Evolutionary conservation across 805 yeast species (phyloP), one percentile per base, ranked within the genome.

Genomic region (Candida taoyuanica): DNA sequence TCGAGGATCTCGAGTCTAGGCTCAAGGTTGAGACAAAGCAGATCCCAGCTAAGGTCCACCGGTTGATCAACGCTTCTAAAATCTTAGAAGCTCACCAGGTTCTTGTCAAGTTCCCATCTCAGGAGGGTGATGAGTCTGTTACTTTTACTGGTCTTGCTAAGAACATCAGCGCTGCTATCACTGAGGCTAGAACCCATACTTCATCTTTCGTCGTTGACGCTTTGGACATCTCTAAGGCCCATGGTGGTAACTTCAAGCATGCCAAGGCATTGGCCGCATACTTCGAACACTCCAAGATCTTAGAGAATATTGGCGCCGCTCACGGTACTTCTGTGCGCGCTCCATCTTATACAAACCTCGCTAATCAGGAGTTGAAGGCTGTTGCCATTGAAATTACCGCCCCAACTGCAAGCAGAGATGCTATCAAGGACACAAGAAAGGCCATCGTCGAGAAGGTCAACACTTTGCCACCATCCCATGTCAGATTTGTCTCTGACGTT

Each of bases 171-270:
- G 63, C 65, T 14, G 97, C 97, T 15, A 67, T 81, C 44, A 68
- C 67, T 20, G 65, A 63, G 42, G 85, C 91, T 13, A 74, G 79
- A 59, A 58, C 69, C 34, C 67, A 76, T 29, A 74, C 93, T 24
- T 67, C 78, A 33, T 70, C 74, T 39, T 77, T 71, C 56, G 66
- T 71, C 40, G 75, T 81, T 29, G 87, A 80, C 47, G 64, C 77
- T 25, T 70, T 93, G 55, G 95, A 88, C 53, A 80, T 93, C 60
- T 78, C 94, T 9, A 81, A 76, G 61, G 95, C 98, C 21, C 97
- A 93, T 59, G 85, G 87, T 53, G 85, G 84, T 47, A 76, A 85
- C 55, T 56, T 75, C 37, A 59, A 66, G 14, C 98, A 93, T 53
- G 96, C 95, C 8, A 75, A 76, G 44, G 73, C 78, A 29, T 68